These are phyloP conservation scores for Ganoderma sp. DNA, from an alignment of 1,284 basidiomycete species.

Conservation along the genomic window DNA sequence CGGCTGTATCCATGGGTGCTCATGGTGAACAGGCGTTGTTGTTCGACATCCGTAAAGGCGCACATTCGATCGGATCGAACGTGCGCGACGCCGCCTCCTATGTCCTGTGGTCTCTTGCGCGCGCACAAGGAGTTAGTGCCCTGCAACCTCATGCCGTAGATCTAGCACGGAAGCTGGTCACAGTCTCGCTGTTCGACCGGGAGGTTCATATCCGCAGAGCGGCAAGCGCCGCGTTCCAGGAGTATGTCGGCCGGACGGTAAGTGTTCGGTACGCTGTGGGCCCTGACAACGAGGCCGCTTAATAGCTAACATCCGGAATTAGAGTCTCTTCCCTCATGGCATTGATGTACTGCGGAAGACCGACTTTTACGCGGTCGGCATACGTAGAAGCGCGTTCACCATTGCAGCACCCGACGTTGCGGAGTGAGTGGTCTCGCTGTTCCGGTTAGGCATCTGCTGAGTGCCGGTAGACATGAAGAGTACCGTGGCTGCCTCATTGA, in stretches of 20 bases:
- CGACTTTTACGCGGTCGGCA: conserved; percentile 94
- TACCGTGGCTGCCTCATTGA: conserved; percentile 78
- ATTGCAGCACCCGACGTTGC: conserved; percentile 87
- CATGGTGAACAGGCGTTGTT: conserved; percentile 72
- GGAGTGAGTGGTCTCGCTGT: conserved; percentile 55
- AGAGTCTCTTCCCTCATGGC: conserved; percentile 91
- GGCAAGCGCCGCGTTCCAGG: conserved; percentile 97
- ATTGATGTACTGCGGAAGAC: conserved; percentile 92
- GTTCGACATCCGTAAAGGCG: conserved; percentile 91
- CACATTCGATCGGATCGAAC: conserved; percentile 92
- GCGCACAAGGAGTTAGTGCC: conserved; percentile 69
- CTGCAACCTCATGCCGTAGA: conserved; percentile 67
- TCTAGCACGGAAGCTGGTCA: conserved; percentile 76
- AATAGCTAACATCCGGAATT: conserved; percentile 24
- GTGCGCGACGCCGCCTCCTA: conserved; percentile 96
- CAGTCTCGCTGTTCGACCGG: conserved; percentile 87
- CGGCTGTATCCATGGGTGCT: conserved; percentile 18
- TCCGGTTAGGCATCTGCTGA: conserved; percentile 16
- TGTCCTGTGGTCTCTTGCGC: conserved; percentile 92
- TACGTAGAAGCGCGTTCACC: conserved; percentile 85
- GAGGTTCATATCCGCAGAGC: conserved; percentile 96
- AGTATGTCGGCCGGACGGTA: conserved; percentile 93
- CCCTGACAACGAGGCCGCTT: not conserved
- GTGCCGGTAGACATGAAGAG: conserved; percentile 57
- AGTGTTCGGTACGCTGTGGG: conserved; percentile 37